phyloP scores from a whole-genome alignment of 2,329 filamentous ascomycete genomes.

The Blumeria hordei region DNA sequence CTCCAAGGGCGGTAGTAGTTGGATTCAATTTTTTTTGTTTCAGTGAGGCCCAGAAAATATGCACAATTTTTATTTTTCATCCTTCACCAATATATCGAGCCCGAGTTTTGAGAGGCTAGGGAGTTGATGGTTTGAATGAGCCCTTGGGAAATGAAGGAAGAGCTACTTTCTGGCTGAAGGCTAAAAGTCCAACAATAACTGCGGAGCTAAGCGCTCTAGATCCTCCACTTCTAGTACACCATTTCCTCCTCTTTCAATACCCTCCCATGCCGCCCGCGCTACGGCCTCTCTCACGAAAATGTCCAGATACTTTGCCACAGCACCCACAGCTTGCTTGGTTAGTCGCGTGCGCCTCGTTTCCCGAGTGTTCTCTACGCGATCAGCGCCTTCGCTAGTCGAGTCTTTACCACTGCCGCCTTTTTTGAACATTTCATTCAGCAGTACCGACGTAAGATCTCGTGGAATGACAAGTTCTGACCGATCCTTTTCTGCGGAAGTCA shows the following conservation, averaged over 20 bases:
- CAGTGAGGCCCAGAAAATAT: too few species aligned
- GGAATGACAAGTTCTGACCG: conserved; percentile 28
- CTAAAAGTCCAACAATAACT: conserved; percentile 67
- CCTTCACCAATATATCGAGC: too few species aligned
- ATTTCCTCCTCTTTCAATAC: conserved; percentile 16
- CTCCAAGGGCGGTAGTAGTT: too few species aligned
- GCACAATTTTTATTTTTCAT: too few species aligned
- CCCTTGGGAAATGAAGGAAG: too few species aligned
- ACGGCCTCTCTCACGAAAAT: conserved; percentile 79
- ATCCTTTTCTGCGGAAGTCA: background rate
- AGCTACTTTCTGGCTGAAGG: too few species aligned
- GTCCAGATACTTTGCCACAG: conserved; percentile 69
- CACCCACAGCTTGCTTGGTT: conserved; percentile 49
- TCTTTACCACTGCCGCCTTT: conserved; percentile 23
- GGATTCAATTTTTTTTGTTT: too few species aligned
- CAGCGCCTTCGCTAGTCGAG: background rate
- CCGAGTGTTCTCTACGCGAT: background rate
- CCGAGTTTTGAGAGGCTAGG: too few species aligned
- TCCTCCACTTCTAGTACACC: conserved; percentile 73
- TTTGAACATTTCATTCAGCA: conserved; percentile 60
- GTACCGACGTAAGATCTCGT: conserved; percentile 44
- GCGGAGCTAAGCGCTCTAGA: conserved; percentile 65
- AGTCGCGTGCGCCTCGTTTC: conserved; percentile 29
- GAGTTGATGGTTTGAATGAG: too few species aligned
- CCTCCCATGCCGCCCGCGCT: conserved; percentile 47